Evolutionary conservation across 129 eudicot species (phyloP), one percentile per base, ranked within the genome.

Genomic region (Scalesia atractyloides): DNA sequence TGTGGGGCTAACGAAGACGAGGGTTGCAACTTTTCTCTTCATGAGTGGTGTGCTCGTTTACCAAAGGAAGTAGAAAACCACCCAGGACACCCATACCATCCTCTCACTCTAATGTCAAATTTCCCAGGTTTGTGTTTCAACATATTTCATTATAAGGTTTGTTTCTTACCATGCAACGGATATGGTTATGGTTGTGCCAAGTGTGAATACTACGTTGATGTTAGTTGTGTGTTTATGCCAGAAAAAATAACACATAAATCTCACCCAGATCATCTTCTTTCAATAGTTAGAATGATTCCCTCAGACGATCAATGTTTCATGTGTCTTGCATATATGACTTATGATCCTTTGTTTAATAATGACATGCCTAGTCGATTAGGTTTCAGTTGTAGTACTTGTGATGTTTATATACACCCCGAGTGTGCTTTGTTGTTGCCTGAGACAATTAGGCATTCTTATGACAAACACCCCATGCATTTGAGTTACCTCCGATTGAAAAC

Each of bases 261-360:
- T 34, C 68, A 62, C 48, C 48, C 68, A 5, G 36, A 62, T 33
- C 66, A 61, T 20, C 66, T 61, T 4, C 46, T 61, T 22, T 58
- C 64, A 33, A 12, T 10, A 61, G 46, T 61, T 33, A 1, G 15
- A 13, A n/a, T n/a, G n/a, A n/a, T n/a, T n/a, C n/a, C n/a, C n/a
- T n/a, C n/a, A n/a, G n/a, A n/a, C n/a, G n/a, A n/a, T n/a, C n/a
- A 3, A 22, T 3, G 20, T 3, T 51, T 46, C 34, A 30, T 30
- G 34, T 30, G 34, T 30, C 4, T 2, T 3, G 34, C 4, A 30
- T 2, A 30, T 30, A 30, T 30, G 34, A n/a, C n/a, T n/a, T n/a
- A n/a, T n/a, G n/a, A n/a, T n/a, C n/a, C n/a, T n/a, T n/a, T n/a
- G n/a, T n/a, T n/a, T n/a, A n/a, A n/a, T n/a, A n/a, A n/a, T n/a